A percentile compares a stretch with the other conserved stretches of the same genome.
Conservation (phyloP, 768 basidiomycete species). For the Suillus discolor region DNA sequence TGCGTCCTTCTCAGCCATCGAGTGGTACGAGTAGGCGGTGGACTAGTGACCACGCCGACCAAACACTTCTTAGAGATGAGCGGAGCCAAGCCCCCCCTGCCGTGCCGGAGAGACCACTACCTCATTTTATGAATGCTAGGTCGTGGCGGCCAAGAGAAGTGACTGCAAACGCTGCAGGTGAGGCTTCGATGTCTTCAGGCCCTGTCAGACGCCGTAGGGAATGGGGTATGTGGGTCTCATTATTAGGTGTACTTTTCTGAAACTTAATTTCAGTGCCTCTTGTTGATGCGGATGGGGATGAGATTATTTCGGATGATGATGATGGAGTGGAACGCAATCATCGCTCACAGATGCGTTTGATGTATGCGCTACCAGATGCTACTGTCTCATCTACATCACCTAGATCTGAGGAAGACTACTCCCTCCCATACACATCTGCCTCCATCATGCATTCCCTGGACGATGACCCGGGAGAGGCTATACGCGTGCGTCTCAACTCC, state of each 20-base stretch:
- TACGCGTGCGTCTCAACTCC: conserved; percentile 9
- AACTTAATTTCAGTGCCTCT: conserved; percentile 33
- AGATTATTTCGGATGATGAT: conserved; percentile 63
- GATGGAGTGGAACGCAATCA: conserved; percentile 58
- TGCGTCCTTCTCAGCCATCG: not conserved
- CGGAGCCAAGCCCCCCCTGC: not conserved
- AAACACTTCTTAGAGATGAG: not conserved
- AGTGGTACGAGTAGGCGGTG: not conserved
- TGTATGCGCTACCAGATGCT: conserved; percentile 21
- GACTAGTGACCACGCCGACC: not conserved
- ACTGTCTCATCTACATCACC: conserved; percentile 9
- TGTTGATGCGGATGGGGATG: conserved; percentile 58
- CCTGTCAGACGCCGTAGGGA: conserved; percentile 33
- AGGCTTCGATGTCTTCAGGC: not conserved
- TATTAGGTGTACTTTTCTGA: not conserved
- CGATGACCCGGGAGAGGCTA: conserved; percentile 12
- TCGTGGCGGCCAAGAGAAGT: conserved; percentile 5
- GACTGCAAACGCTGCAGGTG: not conserved
- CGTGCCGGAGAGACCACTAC: not conserved
- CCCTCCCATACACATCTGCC: conserved; percentile 6
- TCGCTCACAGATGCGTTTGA: conserved; percentile 44
- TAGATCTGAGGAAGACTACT: conserved; percentile 9
- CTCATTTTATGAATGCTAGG: not conserved
- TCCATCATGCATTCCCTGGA: conserved; percentile 5
- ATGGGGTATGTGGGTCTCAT: conserved; percentile 29